Conservation (phyloP, 1,139 yeast species). For the Zygotorulaspora mrakii region DNA sequence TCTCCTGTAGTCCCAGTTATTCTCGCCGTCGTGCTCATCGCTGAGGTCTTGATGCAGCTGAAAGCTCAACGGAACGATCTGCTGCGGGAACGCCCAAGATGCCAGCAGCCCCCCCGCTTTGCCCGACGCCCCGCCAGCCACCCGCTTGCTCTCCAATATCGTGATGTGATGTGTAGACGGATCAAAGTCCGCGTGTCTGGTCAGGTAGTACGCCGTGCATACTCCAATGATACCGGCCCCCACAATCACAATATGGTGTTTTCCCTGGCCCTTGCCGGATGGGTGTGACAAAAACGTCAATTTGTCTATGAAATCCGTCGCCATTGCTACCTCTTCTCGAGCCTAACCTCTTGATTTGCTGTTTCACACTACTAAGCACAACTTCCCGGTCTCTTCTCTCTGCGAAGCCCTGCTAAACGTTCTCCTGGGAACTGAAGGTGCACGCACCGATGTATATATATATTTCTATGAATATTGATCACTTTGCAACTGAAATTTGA, state of each 20-base stretch:
- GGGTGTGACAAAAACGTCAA: constrained; percentile 45
- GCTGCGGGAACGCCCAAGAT: constrained; percentile 95
- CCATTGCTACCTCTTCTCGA: constrained; percentile 6
- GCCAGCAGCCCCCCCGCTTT: constrained; percentile 96
- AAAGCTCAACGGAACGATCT: constrained; percentile 85
- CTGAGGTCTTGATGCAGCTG: constrained; percentile 80
- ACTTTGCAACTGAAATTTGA: too few species aligned
- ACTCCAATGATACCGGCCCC: constrained; percentile 98
- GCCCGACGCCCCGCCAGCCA: constrained; percentile 97
- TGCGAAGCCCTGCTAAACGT: too few species aligned
- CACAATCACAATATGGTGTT: constrained; percentile 66
- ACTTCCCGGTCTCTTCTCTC: too few species aligned
- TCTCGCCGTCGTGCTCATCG: constrained; percentile 70
- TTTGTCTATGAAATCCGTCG: constrained; percentile 23
- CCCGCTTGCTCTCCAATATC: constrained; percentile 83
- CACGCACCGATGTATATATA: too few species aligned
- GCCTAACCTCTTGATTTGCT: too few species aligned
- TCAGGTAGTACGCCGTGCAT: constrained; percentile 85
- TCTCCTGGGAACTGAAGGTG: too few species aligned
- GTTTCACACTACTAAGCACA: too few species aligned
- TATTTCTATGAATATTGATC: too few species aligned
- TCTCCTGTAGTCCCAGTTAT: constrained; percentile 90
- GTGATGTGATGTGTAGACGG: constrained; percentile 73
- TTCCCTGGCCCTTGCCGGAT: constrained; percentile 56
- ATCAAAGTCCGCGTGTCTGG: constrained; percentile 77